Percentiles rank a stretch among this genome's conserved stretches.
Evolutionary conservation across 1,139 yeast species (phyloP).

Genomic region (Pichia norvegensis): DNA sequence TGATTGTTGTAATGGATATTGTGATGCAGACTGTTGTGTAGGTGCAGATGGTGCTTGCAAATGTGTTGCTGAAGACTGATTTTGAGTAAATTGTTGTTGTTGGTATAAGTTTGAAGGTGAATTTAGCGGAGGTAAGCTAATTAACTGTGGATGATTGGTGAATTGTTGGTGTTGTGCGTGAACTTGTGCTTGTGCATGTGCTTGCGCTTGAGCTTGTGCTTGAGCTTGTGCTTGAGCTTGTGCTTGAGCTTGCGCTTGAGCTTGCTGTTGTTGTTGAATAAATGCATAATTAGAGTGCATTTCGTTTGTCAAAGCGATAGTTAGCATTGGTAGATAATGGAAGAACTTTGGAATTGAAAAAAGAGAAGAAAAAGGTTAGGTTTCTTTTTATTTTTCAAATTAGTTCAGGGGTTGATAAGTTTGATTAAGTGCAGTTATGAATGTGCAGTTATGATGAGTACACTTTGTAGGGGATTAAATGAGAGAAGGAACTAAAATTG

Average conservation of each 20-base stretch:
- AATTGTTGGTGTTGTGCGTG: neutral
- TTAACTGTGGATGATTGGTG: neutral
- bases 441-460: too few species aligned
- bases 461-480: neutral
- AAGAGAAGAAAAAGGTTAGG: too few species aligned
- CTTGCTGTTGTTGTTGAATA: neutral
- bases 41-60: neutral
- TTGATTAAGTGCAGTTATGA: too few species aligned
- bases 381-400: too few species aligned
- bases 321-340: neutral
- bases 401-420: neutral
- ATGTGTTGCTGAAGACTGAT: neutral
- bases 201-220: too few species aligned
- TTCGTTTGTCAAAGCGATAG: neutral
- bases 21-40: neutral
- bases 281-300: neutral
- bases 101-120: neutral
- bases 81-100: neutral
- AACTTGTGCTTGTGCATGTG: neutral
- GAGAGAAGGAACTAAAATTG: neutral
- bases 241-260: neutral
- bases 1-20: neutral
- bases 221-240: neutral
- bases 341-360: too few species aligned
- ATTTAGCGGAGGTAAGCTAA: neutral